A percentile compares a stretch with the other conserved stretches of the same genome.
Evolutionary conservation across 768 basidiomycete genomes (phyloP).

Genomic region (Suillus variegatus): DNA sequence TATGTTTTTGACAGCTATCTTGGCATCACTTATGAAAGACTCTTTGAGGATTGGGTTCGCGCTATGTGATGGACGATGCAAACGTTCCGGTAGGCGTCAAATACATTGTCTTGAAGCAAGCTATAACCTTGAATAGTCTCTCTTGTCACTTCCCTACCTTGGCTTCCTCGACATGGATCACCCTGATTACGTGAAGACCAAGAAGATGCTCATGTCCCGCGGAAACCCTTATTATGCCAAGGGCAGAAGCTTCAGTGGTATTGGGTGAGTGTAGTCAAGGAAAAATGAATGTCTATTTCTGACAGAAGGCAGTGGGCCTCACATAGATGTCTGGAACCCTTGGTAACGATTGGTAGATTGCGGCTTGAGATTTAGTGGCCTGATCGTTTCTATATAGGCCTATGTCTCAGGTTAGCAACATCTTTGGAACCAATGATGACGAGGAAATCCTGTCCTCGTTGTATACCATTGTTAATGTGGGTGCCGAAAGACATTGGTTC

Average conservation of each 20-base stretch:
- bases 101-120: not conserved
- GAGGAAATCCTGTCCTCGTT: constrained; percentile 62
- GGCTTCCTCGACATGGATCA: constrained; percentile 68
- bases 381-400: constrained; percentile 46
- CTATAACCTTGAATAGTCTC: constrained; percentile 44
- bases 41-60: constrained; percentile 57
- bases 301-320: constrained; percentile 59
- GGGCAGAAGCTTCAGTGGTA: constrained; percentile 64
- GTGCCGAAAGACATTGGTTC: constrained; percentile 22
- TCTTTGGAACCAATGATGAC: constrained; percentile 76
- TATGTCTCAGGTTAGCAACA: constrained; percentile 76
- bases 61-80: constrained; percentile 84
- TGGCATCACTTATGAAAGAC: not conserved
- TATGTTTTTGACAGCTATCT: constrained; percentile 20
- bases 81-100: constrained; percentile 68
- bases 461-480: constrained; percentile 68
- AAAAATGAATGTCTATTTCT: not conserved
- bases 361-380: not conserved
- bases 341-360: constrained; percentile 41
- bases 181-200: constrained; percentile 64
- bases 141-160: constrained; percentile 78
- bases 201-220: constrained; percentile 58
- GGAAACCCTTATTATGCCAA: constrained; percentile 71
- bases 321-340: constrained; percentile 70
- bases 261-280: constrained; percentile 52